Conservation (phyloP, 805 yeast genomes). For the Blastobotrys muscicola region DNA sequence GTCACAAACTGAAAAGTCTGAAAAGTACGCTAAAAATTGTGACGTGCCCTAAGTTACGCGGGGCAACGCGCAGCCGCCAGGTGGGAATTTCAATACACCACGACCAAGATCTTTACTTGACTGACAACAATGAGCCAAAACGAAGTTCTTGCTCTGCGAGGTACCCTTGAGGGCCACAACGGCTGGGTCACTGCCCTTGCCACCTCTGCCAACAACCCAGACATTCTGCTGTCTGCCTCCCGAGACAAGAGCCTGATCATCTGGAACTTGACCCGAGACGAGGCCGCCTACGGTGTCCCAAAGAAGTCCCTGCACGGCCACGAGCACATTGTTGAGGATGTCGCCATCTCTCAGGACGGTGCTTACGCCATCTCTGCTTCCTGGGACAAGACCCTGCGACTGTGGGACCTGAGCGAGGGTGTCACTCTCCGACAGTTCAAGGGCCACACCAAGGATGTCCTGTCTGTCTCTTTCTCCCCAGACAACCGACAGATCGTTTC, state of each 20-base stretch:
- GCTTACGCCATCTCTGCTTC: constrained; percentile 96
- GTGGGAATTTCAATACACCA: not conserved
- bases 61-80: no score
- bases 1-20: no score
- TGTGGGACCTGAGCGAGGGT: constrained; percentile 96
- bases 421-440: constrained; percentile 88
- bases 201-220: constrained; percentile 97
- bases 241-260: constrained; percentile 98
- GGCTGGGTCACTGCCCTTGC: constrained; percentile 99
- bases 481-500: constrained; percentile 97
- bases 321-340: constrained; percentile 98
- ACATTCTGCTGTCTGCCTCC: constrained; percentile 94
- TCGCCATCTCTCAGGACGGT: constrained; percentile 96
- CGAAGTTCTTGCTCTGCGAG: constrained; percentile 98
- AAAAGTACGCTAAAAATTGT: no score
- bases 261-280: constrained; percentile 96
- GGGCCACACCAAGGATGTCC: constrained; percentile 96
- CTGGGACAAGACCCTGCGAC: constrained; percentile 98
- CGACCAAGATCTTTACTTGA: not conserved
- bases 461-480: constrained; percentile 92
- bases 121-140: constrained; percentile 22
- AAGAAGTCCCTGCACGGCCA: constrained; percentile 96
- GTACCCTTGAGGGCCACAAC: constrained; percentile 93
- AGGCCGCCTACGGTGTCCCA: constrained; percentile 95
- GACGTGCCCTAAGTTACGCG: no score